Evolutionary conservation across 2,329 filamentous ascomycete species (phyloP).

Genomic region (Neophaeococcomyces aloes): DNA sequence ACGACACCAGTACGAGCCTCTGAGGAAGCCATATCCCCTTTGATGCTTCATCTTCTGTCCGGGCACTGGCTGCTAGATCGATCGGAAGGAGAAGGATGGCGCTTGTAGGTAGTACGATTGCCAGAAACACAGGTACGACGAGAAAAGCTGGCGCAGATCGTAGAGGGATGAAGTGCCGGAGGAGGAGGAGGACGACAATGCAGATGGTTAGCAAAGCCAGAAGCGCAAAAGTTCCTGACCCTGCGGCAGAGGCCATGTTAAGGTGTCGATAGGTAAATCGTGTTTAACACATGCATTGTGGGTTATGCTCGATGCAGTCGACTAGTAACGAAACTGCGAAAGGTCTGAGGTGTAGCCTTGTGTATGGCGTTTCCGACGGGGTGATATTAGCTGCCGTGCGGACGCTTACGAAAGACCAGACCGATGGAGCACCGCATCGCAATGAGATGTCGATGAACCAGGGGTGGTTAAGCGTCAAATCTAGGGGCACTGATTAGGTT

Average conservation of each 20-base stretch:
- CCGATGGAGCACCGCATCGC: no score
- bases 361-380: no score
- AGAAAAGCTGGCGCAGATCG: conserved; percentile 85
- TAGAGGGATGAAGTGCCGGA: conserved; percentile 82
- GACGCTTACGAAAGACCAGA: no score
- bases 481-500: no score
- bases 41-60: conserved; percentile 52
- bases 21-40: conserved; percentile 81
- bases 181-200: conserved; percentile 65
- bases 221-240: conserved; percentile 68
- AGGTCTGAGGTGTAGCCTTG: no score
- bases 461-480: no score
- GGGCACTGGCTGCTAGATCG: conserved; percentile 78
- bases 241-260: conserved; percentile 45
- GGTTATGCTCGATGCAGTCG: background rate
- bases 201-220: conserved; percentile 65
- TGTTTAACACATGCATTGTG: no score
- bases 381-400: no score
- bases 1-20: conserved; percentile 68
- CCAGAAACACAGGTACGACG: conserved; percentile 84
- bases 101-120: conserved; percentile 82
- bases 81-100: conserved; percentile 90
- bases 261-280: background rate
- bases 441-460: no score
- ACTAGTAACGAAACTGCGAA: no score